Evolutionary conservation across 257 asterid species (phyloP).

Genomic region (Galeopsis tetrahit): DNA sequence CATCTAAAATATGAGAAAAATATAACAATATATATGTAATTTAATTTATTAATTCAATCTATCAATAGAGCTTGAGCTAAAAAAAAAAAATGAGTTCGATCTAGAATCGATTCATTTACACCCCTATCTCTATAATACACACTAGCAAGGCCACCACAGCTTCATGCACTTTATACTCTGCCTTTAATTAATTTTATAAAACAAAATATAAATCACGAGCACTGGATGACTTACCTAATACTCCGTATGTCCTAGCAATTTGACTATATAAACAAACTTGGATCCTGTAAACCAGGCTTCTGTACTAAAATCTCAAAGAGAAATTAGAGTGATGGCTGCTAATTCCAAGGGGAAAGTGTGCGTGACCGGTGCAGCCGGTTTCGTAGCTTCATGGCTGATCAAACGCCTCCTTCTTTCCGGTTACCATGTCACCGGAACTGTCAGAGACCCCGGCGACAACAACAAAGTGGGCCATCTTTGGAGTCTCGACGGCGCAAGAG

Average conservation of each 20-base stretch:
- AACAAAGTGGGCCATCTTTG: slow-evolving; percentile 75
- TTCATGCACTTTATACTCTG: neutral
- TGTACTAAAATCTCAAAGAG: neutral
- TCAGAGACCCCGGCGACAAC: slow-evolving; percentile 79
- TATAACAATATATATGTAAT: too few relatives aligned
- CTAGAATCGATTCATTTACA: too few relatives aligned
- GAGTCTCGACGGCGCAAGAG: slow-evolving; percentile 78
- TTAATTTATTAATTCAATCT: too few relatives aligned
- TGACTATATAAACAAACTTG: neutral
- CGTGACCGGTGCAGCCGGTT: slow-evolving; percentile 94
- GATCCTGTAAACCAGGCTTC: neutral
- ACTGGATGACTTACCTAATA: slow-evolving; percentile 37
- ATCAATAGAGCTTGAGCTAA: too few relatives aligned
- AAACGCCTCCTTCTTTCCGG: slow-evolving; percentile 78
- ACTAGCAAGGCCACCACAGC: too few relatives aligned
- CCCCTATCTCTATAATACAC: too few relatives aligned
- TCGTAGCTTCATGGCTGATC: slow-evolving; percentile 85
- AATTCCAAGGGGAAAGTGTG: slow-evolving; percentile 66
- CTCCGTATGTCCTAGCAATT: neutral
- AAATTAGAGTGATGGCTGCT: slow-evolving; percentile 31
- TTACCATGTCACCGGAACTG: slow-evolving; percentile 77
- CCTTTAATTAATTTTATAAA: neutral
- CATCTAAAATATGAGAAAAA: too few relatives aligned
- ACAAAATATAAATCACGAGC: neutral
- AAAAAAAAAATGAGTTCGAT: too few relatives aligned